A percentile compares a stretch with the other conserved stretches of the same genome.
phyloP scores from a whole-genome alignment of 2,329 filamentous ascomycete genomes.

The Coniochaeta pulveracea region DNA sequence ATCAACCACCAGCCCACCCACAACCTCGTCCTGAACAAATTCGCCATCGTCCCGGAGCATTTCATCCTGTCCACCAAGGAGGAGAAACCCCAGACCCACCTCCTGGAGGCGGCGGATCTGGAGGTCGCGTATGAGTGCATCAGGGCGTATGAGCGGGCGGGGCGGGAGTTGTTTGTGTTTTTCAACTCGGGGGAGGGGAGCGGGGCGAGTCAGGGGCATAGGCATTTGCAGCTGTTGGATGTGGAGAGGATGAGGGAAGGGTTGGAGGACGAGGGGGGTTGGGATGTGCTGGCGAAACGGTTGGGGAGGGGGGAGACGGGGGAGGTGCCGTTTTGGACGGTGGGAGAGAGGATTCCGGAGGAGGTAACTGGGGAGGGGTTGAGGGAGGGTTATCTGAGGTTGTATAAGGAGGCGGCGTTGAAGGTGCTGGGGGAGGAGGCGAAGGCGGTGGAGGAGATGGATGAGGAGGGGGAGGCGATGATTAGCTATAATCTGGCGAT shows the following conservation, averaged over 20 bases:
- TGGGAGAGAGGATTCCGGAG: constrained; percentile 20
- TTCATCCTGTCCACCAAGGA: constrained; percentile 59
- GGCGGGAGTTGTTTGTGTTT: constrained; percentile 46
- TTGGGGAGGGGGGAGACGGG: constrained; percentile 2
- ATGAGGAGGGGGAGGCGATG: constrained; percentile 27
- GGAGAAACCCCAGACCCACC: constrained; percentile 52
- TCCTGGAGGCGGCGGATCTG: constrained; percentile 50
- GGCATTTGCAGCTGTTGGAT: constrained; percentile 62
- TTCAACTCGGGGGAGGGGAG: constrained; percentile 61
- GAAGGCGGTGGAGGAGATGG: constrained; percentile 5
- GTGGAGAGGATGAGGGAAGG: constrained; percentile 51
- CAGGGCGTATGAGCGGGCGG: constrained; percentile 32
- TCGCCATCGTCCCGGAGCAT: constrained; percentile 58
- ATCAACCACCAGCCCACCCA: constrained; percentile 45
- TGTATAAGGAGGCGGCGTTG: constrained; percentile 32
- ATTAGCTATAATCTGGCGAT: constrained; percentile 56
- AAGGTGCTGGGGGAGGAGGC: constrained; percentile 3
- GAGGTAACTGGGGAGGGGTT: constrained; percentile 17
- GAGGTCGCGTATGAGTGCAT: constrained; percentile 51
- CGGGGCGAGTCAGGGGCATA: constrained; percentile 60
- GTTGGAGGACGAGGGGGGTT: constrained; percentile 23
- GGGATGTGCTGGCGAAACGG: constrained; percentile 32
- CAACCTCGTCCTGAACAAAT: constrained; percentile 63
- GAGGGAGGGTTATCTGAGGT: constrained; percentile 29
- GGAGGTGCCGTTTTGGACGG: constrained; percentile 30